Evolutionary conservation across 352 stramenopile species (phyloP).

Genomic region (Phytophthora podocarpi): DNA sequence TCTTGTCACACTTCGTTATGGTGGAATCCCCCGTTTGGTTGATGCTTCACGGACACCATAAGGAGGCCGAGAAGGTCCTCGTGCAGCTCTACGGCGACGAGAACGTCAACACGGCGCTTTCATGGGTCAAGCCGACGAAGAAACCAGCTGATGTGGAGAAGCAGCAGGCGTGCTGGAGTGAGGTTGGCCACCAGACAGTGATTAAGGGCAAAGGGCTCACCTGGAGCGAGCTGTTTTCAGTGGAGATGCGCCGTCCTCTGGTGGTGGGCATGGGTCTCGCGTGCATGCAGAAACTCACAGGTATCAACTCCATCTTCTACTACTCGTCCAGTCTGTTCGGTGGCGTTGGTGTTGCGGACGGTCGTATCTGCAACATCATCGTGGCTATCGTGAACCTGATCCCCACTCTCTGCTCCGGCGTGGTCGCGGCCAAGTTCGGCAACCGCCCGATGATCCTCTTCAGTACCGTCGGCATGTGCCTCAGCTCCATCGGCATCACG

Average conservation of each 20-base stretch:
- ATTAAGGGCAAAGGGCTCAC: conserved; percentile 20
- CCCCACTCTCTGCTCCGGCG: conserved; percentile 29
- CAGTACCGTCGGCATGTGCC: conserved; percentile 34
- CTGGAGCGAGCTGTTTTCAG: conserved; percentile 24
- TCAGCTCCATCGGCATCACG: conserved; percentile 41
- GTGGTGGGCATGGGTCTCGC: conserved; percentile 38
- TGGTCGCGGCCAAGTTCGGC: conserved; percentile 36
- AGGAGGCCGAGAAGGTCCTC: conserved; percentile 35
- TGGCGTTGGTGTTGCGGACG: conserved; percentile 33
- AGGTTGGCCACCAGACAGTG: conserved; percentile 24
- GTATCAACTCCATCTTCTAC: conserved; percentile 57
- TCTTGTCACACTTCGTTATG: conserved; percentile 43
- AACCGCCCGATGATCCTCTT: conserved; percentile 43
- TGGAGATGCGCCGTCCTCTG: conserved; percentile 29
- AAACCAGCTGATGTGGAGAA: conserved; percentile 17
- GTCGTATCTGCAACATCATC: conserved; percentile 41
- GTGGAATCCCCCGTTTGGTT: conserved; percentile 52
- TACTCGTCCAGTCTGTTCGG: conserved; percentile 56
- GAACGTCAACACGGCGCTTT: conserved; percentile 30
- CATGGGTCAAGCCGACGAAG: conserved; percentile 33
- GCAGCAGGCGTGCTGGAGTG: conserved; percentile 25
- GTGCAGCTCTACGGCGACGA: conserved; percentile 40
- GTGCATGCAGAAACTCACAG: conserved; percentile 44
- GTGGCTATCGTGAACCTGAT: conserved; percentile 45
- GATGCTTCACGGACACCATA: conserved; percentile 34